Evolutionary conservation across 495 filamentous ascomycete genomes (phyloP), one percentile per base, ranked within the genome.

Genomic region (Cladorrhinum samala): DNA sequence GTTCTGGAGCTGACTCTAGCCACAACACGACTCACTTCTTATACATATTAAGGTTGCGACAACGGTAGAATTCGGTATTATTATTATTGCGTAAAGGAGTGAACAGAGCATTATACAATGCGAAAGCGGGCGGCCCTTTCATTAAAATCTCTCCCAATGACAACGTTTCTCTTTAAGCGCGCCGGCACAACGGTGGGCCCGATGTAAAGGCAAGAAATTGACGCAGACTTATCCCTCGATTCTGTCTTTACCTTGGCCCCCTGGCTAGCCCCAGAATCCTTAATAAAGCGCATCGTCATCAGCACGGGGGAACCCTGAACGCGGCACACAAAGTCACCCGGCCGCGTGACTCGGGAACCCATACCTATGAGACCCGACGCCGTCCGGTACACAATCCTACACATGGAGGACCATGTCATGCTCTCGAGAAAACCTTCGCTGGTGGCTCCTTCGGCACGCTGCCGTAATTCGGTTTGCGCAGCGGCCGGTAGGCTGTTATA

Each of bases 331-430:
- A 59, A n/a, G 24, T 59, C 56, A 9, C 56, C 52, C 18, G 47
- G 36, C 14, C 52, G 47, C 33, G 56, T 48, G 43, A 59, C 33
- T 11, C 56, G 52, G 17, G 56, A 54, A 3, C 56, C 56, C 43
- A 59, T 55, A 18, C 56, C 56, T 0, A 59, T 48, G 11, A 47
- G 17, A 9, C 56, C 52, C 36, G 41, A 41, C 18, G 16, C 39
- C 42, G 56, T 59, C 33, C 52, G 47, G 48, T 59, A 59, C 18
- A 59, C 47, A 2, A 59, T 43, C n/a, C 56, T 51, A 27, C 56
- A 59, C 56, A 59, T 59, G 17, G 52, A 42, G 11, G 52, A 47
- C 56, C 56, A 59, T n/a, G 56, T 59, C 56, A 59, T 59, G 43
- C 47, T 54, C 48, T 59, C 56, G 30, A 59, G 52, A 27, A 59